phyloP scores from a whole-genome alignment of 768 basidiomycete species.

The Melanogaster broomeanus region DNA sequence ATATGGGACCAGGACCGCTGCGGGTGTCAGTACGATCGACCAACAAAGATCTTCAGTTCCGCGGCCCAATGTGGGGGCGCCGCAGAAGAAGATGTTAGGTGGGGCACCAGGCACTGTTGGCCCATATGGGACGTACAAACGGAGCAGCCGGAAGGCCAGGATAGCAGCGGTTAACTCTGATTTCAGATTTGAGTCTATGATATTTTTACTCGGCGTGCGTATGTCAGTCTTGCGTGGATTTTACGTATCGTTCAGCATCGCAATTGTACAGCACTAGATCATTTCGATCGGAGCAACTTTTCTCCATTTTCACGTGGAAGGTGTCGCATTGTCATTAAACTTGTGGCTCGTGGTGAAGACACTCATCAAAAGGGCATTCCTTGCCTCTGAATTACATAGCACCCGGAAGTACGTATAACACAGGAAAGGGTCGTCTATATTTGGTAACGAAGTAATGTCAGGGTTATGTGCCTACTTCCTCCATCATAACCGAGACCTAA shows the following conservation, averaged over 20 bases:
- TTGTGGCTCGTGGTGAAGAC: no score
- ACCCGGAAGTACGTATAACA: no score
- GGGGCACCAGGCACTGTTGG: conserved; percentile 40
- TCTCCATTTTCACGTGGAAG: no score
- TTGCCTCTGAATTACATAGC: no score
- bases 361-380: no score
- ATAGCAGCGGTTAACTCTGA: conserved; percentile 6
- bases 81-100: conserved; percentile 30
- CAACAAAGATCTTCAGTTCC: conserved; percentile 12
- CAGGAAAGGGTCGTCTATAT: no score
- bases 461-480: no score
- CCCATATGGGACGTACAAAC: conserved; percentile 47
- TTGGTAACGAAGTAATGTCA: no score
- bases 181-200: not conserved
- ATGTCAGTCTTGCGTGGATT: not conserved
- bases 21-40: conserved; percentile 9
- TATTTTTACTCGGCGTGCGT: not conserved
- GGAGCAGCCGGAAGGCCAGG: conserved; percentile 22
- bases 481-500: no score
- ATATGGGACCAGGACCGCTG: not conserved
- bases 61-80: conserved; percentile 10
- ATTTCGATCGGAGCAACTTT: no score
- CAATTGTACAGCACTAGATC: not conserved
- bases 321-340: no score
- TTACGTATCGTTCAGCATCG: not conserved